phyloP scores from a whole-genome alignment of 345 rosid species.

The Salix arbutifolia region DNA sequence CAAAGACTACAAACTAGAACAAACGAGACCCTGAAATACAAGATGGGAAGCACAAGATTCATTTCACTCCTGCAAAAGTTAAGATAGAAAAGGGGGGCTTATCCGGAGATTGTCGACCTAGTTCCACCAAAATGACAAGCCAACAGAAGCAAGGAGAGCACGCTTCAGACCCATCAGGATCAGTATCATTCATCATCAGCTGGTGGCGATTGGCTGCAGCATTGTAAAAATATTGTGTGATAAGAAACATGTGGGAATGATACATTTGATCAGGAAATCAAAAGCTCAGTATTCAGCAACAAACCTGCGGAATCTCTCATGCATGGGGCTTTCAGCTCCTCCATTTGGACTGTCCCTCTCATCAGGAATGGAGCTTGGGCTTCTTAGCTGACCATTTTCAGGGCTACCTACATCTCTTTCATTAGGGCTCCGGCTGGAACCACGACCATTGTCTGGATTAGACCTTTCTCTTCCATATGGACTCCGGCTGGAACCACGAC shows the following conservation, averaged over 20 bases:
- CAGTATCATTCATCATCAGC: conserved; percentile 37
- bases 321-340: conserved; percentile 57
- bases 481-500: conserved; percentile 28
- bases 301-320: conserved; percentile 44
- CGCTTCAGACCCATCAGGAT: not conserved
- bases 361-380: conserved; percentile 22
- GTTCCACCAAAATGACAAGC: not conserved
- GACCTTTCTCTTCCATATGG: conserved; percentile 39
- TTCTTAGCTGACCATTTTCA: conserved; percentile 25
- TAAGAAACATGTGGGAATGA: not conserved
- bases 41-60: not conserved
- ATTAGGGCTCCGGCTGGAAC: conserved; percentile 41
- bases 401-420: conserved; percentile 46
- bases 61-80: not conserved
- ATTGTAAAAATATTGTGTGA: not conserved
- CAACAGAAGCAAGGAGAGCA: not conserved
- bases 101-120: not conserved
- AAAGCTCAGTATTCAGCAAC: not conserved
- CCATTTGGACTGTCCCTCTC: conserved; percentile 29
- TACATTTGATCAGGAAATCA: not conserved
- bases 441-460: conserved; percentile 35
- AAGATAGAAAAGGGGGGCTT: not conserved
- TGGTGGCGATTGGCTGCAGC: conserved; percentile 38
- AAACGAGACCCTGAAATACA: conserved; percentile 4
- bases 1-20: conserved; percentile 3